phyloP scores from a whole-genome alignment of 352 stramenopile species.

The Globisporangium camurandrum region DNA sequence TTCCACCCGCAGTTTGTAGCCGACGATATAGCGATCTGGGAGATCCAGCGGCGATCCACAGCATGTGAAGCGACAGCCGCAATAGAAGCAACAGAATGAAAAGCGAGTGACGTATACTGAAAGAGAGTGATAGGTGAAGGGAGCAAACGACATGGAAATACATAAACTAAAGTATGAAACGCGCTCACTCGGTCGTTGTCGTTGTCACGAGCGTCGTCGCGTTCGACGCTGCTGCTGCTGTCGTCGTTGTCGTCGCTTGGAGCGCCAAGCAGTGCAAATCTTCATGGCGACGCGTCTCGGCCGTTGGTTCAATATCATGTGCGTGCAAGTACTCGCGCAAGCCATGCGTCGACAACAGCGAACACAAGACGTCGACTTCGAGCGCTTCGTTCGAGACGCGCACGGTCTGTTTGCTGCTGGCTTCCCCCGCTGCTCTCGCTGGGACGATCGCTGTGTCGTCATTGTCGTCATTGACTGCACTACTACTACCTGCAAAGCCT shows the following conservation, averaged over 20 bases:
- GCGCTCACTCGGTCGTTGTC: too few relatives aligned
- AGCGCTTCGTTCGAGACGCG: slow-evolving; percentile 18
- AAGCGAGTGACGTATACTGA: too few relatives aligned
- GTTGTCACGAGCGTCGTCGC: too few relatives aligned
- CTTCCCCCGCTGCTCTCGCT: not conserved
- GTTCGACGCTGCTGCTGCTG: too few relatives aligned
- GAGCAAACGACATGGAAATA: too few relatives aligned
- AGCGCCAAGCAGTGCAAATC: slow-evolving; percentile 72
- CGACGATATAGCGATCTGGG: slow-evolving; percentile 89
- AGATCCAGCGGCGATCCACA: slow-evolving; percentile 24
- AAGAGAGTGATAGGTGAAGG: too few relatives aligned
- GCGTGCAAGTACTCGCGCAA: slow-evolving; percentile 56
- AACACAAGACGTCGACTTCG: slow-evolving; percentile 72
- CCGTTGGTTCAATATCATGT: slow-evolving; percentile 42
- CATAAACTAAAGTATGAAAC: too few relatives aligned
- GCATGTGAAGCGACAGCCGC: not conserved
- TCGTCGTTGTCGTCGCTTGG: slow-evolving; percentile 15
- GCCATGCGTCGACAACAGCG: slow-evolving; percentile 65
- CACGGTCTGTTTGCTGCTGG: not conserved
- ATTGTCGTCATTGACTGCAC: not conserved
- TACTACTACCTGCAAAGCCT: slow-evolving; percentile 19
- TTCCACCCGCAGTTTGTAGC: slow-evolving; percentile 73
- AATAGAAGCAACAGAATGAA: too few relatives aligned
- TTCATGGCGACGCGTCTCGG: slow-evolving; percentile 29
- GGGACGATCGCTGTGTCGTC: slow-evolving; percentile 6